Conservation (phyloP, 805 yeast genomes). For the Candida sanyiensis region DNA sequence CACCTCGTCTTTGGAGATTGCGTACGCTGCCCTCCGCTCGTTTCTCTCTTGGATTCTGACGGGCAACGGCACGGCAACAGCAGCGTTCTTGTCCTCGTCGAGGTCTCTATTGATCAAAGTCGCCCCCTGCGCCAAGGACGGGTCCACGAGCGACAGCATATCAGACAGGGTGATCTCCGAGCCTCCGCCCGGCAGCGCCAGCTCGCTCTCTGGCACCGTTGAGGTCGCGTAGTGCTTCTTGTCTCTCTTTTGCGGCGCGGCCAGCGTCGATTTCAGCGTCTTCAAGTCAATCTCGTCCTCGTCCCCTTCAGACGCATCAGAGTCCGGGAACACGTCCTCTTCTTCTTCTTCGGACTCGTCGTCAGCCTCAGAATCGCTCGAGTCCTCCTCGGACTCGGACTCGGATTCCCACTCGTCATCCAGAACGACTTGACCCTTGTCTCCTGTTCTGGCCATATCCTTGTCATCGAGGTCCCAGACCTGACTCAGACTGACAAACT, state of each 20-base stretch:
- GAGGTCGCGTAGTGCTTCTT: conserved; percentile 48
- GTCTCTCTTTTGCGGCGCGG: conserved; percentile 32
- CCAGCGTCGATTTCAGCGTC: conserved; percentile 39
- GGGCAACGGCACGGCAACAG: conserved; percentile 79
- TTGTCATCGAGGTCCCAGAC: conserved; percentile 81
- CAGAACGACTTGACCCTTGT: conserved; percentile 16
- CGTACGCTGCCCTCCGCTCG: conserved; percentile 87
- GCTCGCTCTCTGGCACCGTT: conserved; percentile 62
- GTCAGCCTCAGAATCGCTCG: conserved; percentile 23
- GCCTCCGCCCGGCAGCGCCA: conserved; percentile 56
- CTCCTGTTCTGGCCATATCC: conserved; percentile 32
- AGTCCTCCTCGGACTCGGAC: conserved; percentile 23
- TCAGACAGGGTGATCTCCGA: conserved; percentile 59
- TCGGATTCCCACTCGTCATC: conserved; percentile 24
- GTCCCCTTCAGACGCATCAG: conserved; percentile 14
- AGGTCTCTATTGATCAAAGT: conserved; percentile 36
- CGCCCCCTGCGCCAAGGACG: conserved; percentile 45
- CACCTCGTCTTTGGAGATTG: conserved; percentile 79
- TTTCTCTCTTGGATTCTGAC: conserved; percentile 77
- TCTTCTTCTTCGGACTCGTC: conserved; percentile 43
- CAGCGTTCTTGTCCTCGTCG: conserved; percentile 34
- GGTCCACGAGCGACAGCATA: conserved; percentile 64
- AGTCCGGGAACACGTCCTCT: conserved; percentile 38
- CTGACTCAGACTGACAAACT: conserved; percentile 72
- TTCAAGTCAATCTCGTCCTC: conserved; percentile 50